Evolutionary conservation across 345 rosid species (phyloP).

Genomic region (Salix koriyanagi): DNA sequence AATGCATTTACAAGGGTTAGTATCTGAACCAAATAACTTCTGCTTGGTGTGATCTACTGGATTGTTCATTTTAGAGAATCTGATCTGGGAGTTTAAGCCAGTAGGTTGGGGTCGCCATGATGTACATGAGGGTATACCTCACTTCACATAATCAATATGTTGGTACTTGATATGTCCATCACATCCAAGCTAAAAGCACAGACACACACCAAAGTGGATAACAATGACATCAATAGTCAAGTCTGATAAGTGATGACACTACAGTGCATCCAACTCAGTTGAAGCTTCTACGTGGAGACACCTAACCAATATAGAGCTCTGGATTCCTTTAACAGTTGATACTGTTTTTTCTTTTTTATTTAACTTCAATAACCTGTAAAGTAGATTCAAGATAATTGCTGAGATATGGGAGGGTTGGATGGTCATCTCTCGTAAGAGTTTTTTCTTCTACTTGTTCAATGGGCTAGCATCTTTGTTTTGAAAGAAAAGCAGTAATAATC

Average conservation of each 20-base stretch:
- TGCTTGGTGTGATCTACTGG: not conserved
- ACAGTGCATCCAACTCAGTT: not conserved
- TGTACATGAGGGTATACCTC: not conserved
- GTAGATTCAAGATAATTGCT: not conserved
- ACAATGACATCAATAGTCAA: not conserved
- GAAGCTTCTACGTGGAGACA: too few species aligned
- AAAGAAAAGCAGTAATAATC: not conserved
- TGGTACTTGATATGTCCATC: not conserved
- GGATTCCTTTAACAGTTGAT: not conserved
- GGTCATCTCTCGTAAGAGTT: not conserved
- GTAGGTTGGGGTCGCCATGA: not conserved
- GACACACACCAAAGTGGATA: not conserved
- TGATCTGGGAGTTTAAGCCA: not conserved
- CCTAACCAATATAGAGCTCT: too few species aligned
- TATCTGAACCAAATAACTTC: conserved; percentile 6
- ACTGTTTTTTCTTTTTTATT: not conserved
- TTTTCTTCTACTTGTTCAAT: not conserved
- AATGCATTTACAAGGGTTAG: conserved; percentile 74
- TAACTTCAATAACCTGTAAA: not conserved
- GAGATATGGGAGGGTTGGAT: not conserved
- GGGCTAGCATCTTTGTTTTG: not conserved
- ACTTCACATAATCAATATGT: too few species aligned
- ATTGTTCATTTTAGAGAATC: not conserved
- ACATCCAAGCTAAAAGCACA: not conserved
- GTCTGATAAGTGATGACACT: too few species aligned